Percentiles rank a stretch among this genome's conserved stretches.
phyloP scores from a whole-genome alignment of 257 asterid genomes.

The Penstemon barbatus region DNA sequence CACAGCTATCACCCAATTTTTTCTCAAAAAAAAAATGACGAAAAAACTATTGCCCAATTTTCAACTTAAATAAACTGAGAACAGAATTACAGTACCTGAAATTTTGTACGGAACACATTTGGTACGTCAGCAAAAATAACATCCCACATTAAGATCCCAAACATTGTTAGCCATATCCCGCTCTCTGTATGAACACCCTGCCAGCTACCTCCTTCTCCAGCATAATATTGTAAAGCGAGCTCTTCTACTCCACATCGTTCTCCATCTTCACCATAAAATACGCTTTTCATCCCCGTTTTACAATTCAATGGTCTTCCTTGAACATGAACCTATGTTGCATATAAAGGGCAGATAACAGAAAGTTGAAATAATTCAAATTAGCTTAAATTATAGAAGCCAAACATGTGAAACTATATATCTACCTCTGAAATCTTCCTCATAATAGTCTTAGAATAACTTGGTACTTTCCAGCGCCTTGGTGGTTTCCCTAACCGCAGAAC shows the following conservation, averaged over 20 bases:
- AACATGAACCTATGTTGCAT: slow-evolving; percentile 55
- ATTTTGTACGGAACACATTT: slow-evolving; percentile 77
- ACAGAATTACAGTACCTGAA: slow-evolving; percentile 56
- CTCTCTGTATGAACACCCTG: slow-evolving; percentile 89
- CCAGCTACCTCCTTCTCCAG: slow-evolving; percentile 95
- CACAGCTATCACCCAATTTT: background rate
- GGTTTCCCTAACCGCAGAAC: slow-evolving; percentile 91
- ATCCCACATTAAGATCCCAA: slow-evolving; percentile 94
- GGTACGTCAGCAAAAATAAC: slow-evolving; percentile 75
- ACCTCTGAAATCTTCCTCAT: slow-evolving; percentile 85
- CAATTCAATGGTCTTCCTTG: slow-evolving; percentile 83
- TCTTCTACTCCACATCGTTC: slow-evolving; percentile 87
- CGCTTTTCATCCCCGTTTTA: slow-evolving; percentile 71
- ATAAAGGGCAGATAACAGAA: background rate
- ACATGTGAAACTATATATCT: slow-evolving; percentile 14
- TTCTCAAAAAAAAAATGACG: no score
- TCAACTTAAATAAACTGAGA: background rate
- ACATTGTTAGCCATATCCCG: slow-evolving; percentile 93
- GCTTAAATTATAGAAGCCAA: background rate
- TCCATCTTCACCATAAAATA: slow-evolving; percentile 86
- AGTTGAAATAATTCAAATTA: background rate
- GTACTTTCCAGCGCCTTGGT: slow-evolving; percentile 93
- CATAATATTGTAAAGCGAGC: slow-evolving; percentile 86
- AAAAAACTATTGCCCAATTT: no score
- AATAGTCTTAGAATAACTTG: slow-evolving; percentile 58